Evolutionary conservation across 2,329 filamentous ascomycete species (phyloP), one percentile per base, ranked within the genome.

Genomic region (Cladosporium sp.): DNA sequence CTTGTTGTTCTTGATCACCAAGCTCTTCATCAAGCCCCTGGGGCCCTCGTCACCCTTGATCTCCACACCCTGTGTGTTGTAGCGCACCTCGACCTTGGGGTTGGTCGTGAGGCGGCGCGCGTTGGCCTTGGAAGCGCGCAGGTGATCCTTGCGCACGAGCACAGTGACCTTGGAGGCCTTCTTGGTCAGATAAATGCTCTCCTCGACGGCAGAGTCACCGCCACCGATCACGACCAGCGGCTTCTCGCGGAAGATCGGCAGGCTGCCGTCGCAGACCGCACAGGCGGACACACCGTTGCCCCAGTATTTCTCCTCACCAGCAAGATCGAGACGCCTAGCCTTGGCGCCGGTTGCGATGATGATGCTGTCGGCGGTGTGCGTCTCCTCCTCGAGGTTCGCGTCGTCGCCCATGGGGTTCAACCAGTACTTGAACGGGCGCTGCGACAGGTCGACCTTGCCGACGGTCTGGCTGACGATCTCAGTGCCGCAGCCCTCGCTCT

Each of bases 161-260:
- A 99, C 95, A 23, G 91, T 96, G 68, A 99, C 94, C 78, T 95
- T 92, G 80, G 89, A 92, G 69, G 91, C 95, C 82, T 98, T 99
- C 85, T 98, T 99, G 68, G 95, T 97, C 72, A 99, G 83, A 83
- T 97, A 99, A 73, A 97, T 90, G 65, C 93, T 93, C 86, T 99
- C 95, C 82, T 99, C 96, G 31, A 96, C 95, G 21, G 95, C 95
- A 18, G 92, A 96, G 81, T 99, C 95, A 74, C 95, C 95, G 69
- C 95, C 96, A 69, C 95, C 95, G 70, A 99, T 97, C 59, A 99
- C 95, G 49, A 94, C 92, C 64, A 99, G 85, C 10, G 91, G 94
- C 85, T 97, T 96, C 80, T 97, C 92, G 73, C 94, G 88, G 89
- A 97, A 99, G 79, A 99, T 97, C 67, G 95, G 95, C 56, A 98